Base-by-base conservation (phyloP, 129 eudicot species). In the Scalesia atractyloides region DNA sequence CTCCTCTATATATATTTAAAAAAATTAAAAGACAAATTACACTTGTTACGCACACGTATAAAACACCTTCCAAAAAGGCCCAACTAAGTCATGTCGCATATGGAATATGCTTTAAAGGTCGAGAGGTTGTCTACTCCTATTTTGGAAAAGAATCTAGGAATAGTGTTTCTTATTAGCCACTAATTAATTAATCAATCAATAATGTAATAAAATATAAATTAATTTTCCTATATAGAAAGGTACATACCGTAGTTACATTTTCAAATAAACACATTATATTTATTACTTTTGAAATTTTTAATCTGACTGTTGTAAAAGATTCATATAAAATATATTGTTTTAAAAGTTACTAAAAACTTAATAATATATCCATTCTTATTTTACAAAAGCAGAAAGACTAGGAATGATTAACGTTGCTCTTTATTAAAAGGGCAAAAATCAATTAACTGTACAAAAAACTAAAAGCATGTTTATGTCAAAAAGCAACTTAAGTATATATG, bases 141-240 rank as follows among this genome's bases (percentile, higher is more conserved):
- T 70, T 70, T 39, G 75, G 75, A 70, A 70, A 39, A 13, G 75
- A 70, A 70, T 70, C 75, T 36, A 70, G 22, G 75, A 69, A 69
- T 17, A 34, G 74, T 69, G n/a, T n/a, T 69, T 69, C 47, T n/a
- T 6, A 34, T 69, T 33, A 69, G 10, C 22, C 20, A 17, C 12
- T 69, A 49, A n/a, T 26, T 15, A 16, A 67, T 26, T 59, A 59
- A 24, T 59, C 4, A 58, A 58, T 24, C 3, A 20, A 9, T 13
- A 11, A 59, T 26, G 63, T 22, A 20, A 24, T 22, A 12, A 58
- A 22, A 10, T 58, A 58, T 13, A 12, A 22, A 58, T 12, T 22
- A 58, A 11, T 11, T 58, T 12, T 3, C 33, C 61, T 5, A 52
- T 52, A 18, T 14, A 14, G 19, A 15, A 50, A 14, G n/a, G 20